Evolutionary conservation across 352 stramenopile genomes (phyloP).

Genomic region (Globisporangium acanthophoron): DNA sequence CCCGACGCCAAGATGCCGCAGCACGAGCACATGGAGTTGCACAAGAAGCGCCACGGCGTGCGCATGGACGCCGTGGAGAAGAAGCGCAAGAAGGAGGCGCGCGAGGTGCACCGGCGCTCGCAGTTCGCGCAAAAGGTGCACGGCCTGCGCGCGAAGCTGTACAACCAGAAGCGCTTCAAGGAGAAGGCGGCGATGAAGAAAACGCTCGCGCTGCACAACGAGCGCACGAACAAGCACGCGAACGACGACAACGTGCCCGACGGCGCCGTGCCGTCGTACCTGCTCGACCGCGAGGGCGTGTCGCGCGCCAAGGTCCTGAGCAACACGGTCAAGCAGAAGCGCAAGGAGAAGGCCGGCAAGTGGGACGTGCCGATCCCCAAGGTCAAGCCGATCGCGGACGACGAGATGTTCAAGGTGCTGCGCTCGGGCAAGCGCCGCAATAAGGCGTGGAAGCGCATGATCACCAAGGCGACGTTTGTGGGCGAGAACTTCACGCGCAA

Average conservation of each 20-base stretch:
- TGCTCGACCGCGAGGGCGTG: constrained; percentile 98
- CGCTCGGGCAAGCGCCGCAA: constrained; percentile 96
- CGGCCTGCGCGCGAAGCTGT: constrained; percentile 97
- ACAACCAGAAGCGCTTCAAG: constrained; percentile 99
- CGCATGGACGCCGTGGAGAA: constrained; percentile 96
- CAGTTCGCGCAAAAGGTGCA: constrained; percentile 99
- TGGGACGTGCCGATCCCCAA: constrained; percentile 99
- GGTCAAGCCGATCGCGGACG: constrained; percentile 97
- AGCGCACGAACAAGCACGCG: constrained; percentile 98
- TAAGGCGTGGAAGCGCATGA: constrained; percentile 89
- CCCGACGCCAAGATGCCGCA: constrained; percentile 87
- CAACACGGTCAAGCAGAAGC: constrained; percentile 99
- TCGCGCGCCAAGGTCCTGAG: constrained; percentile 98
- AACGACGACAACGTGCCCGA: constrained; percentile 97
- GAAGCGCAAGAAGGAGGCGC: constrained; percentile 98
- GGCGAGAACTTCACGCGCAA: constrained; percentile 99
- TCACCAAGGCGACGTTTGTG: constrained; percentile 97
- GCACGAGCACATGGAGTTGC: constrained; percentile 99
- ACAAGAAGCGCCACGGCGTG: constrained; percentile 98
- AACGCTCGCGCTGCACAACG: constrained; percentile 98
- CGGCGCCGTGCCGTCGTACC: constrained; percentile 97
- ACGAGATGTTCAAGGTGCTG: constrained; percentile 99
- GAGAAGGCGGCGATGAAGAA: constrained; percentile 99
- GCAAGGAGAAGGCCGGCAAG: constrained; percentile 99
- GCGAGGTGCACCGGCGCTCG: constrained; percentile 95